Base-by-base conservation (phyloP, 768 basidiomycete species). In the Mycena vulgaris region DNA sequence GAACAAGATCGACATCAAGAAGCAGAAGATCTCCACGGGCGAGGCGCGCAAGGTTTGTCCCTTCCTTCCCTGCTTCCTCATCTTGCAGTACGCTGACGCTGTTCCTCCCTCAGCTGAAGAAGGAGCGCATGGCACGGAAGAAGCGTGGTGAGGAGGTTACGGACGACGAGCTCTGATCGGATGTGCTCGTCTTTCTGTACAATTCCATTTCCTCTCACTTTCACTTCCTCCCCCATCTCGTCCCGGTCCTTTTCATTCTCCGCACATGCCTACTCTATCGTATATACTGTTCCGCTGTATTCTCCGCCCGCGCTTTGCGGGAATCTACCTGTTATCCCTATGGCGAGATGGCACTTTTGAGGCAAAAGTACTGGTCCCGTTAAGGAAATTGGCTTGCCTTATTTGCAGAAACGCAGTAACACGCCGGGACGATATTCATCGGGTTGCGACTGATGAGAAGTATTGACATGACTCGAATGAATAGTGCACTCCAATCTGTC, bases 111-210 rank as follows among this genome's bases (percentile, higher is more conserved):
- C 59, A 82, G 85, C 83, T 86, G 75, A 98, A 98, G 95, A 98
- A 98, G 91, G 96, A 96, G 73, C 94, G 97, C 66, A 94, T 97
- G 82, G 95, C 93, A 74, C 86, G 92, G 82, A 92, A 90, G 80
- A 97, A 97, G 89, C 87, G 89, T 72, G 95, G 95, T 75, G 93
- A 94, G 84, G 94, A 95, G 31, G 80, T 89, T 75, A 88, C 87
- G 61, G 92, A 92, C 74, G 92, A 93, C 75, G 88, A 89, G 82
- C 84, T 87, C 70, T 89, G 81, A 84, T 35, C 49, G 30, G 13
- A 11, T 58, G 57, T 6, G 76, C 69, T 68, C 55, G 42, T 62
- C 51, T 59, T 51, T 47, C 45, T 72, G 65, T 72, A 33, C 66
- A 57, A 30, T 16, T 28, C 47, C 66, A 37, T 66, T 35, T 51